Evolutionary conservation across 257 asterid species (phyloP).

Genomic region (Fraxinus anomala): DNA sequence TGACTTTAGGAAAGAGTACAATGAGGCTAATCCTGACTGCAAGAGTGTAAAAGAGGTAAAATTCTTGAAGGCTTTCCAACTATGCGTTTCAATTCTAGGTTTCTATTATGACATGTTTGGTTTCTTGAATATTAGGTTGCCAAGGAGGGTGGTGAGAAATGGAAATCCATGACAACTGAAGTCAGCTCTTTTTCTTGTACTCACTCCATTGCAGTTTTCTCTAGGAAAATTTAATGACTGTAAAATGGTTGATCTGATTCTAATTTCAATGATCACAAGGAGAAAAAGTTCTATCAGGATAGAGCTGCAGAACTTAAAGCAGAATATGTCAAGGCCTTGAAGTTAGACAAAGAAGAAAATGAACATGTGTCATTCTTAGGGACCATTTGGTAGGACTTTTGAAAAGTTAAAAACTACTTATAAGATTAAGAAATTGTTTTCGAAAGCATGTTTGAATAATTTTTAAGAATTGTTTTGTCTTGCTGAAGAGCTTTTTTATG

Average conservation of each 20-base stretch:
- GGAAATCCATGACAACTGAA: conserved; percentile 76
- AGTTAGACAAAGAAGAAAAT: conserved; percentile 34
- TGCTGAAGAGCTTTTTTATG: too few relatives aligned
- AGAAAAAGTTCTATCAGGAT: conserved; percentile 60
- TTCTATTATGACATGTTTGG: neutral
- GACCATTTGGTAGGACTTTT: too few relatives aligned
- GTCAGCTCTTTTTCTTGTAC: neutral
- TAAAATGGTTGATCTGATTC: neutral
- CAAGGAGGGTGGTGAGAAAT: conserved; percentile 79
- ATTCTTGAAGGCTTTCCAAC: too few relatives aligned
- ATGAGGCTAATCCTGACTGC: conserved; percentile 72
- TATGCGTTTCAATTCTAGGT: neutral
- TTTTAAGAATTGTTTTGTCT: neutral
- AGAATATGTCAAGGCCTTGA: conserved; percentile 48
- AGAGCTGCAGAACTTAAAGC: conserved; percentile 83
- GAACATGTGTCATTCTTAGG: conserved; percentile 25
- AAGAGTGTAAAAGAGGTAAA: conserved; percentile 59
- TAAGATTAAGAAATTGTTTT: too few relatives aligned
- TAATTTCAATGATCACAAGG: conserved; percentile 35
- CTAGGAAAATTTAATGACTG: neutral
- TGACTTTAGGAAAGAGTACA: conserved; percentile 67
- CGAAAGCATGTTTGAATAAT: too few relatives aligned
- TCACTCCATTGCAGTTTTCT: neutral
- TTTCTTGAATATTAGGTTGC: conserved; percentile 51
- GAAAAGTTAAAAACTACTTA: too few relatives aligned